These are phyloP conservation scores for Podila clonocystis DNA, from an alignment of 192 early-diverging fungal genomes.

Conservation along the genomic window DNA sequence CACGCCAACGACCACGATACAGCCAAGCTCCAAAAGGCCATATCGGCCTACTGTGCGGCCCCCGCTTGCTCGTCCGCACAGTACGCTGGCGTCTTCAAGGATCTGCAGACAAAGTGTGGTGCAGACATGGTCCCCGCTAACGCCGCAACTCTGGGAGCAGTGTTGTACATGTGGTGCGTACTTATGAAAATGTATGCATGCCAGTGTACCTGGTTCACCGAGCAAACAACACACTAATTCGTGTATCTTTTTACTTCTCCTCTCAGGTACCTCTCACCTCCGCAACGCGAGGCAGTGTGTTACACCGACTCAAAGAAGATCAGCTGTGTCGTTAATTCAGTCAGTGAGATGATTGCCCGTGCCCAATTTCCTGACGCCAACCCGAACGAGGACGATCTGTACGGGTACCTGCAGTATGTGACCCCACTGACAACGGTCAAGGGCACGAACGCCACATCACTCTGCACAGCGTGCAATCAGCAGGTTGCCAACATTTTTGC, in stretches of 20 bases:
- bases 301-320: conserved; percentile 7
- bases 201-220: background rate
- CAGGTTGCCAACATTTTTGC: conserved; percentile 30
- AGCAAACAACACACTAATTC: background rate
- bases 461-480: conserved; percentile 26
- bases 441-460: background rate
- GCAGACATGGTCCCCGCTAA: conserved; percentile 36
- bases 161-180: conserved; percentile 44
- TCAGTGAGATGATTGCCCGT: conserved; percentile 24
- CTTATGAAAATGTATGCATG: background rate
- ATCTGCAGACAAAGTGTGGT: conserved; percentile 25
- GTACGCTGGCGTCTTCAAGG: conserved; percentile 26
- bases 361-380: conserved; percentile 15
- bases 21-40: conserved; percentile 20
- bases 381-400: conserved; percentile 30
- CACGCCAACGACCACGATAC: conserved; percentile 37
- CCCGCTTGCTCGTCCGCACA: conserved; percentile 39
- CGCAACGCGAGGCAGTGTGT: conserved; percentile 22
- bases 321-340: conserved; percentile 18
- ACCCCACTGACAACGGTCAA: conserved; percentile 8
- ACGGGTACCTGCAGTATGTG: conserved; percentile 32
- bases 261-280: conserved; percentile 20
- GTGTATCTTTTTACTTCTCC: background rate
- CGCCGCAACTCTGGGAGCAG: conserved; percentile 20
- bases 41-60: conserved; percentile 25